Base-by-base conservation (phyloP, 371 early-diverging fungal genomes). In the Zopfochytrium polystomum region DNA sequence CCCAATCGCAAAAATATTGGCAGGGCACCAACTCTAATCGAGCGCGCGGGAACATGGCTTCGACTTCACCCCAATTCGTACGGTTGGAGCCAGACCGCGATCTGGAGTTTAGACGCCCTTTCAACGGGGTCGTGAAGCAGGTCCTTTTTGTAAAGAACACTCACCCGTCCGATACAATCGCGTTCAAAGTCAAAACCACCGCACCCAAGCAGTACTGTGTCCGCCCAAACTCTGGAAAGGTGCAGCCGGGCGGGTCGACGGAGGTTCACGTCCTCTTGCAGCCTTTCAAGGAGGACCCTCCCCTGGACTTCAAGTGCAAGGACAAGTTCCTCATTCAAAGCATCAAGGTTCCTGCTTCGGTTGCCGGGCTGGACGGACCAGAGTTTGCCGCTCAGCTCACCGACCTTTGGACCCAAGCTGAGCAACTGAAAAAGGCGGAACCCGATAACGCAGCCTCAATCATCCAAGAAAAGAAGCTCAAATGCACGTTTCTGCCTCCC, bases 141-240 rank as follows among this genome's bases (percentile, higher is more conserved):
- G 70, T 69, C 15, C 77, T 93, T 46, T 63, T 65, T 25, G 77
- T 95, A 60, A 76, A 71, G 43, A 95, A 95, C 79, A 73, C 80
- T 29, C 79, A 83, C 55, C 50, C 76, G 0, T 76, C 80, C 62
- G 65, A 78, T 38, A 82, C 90, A 0, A 77, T 89, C 33, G 87
- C 90, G 11, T 98, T 94, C 80, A 96, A 98, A 76, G 91, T 98
- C 70, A 96, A 96, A 70, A 98, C 99, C 3, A 98, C 97, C n/a
- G 92, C 94, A 0, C 99, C 99, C 22, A 93, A 93, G 75, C 91
- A 92, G 71, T 98, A 96, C 74, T 93, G 92, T 66, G 80, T 98
- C 34, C 86, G 95, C 29, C 97, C 98, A 50, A 98, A 96, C 79
- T 85, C 91, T 33, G 96, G 96, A 23, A 75, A 85, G 47, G 81